These are phyloP conservation scores for Penicillium canariense DNA, from an alignment of 495 filamentous ascomycete genomes.

Conservation along the genomic window DNA sequence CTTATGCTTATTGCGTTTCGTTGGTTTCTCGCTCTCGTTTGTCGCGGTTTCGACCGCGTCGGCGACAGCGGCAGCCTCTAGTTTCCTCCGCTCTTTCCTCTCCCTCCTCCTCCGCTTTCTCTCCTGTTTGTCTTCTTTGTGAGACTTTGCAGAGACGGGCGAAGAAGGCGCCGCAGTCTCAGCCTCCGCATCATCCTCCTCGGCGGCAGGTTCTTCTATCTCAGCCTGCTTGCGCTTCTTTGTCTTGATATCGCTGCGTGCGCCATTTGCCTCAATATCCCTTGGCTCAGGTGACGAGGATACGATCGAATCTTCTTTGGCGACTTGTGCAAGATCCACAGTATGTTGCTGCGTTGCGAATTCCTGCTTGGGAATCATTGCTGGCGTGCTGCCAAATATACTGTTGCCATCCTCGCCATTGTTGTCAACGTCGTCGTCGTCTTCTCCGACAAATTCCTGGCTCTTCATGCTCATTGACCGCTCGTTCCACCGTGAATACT, in stretches of 20 bases:
- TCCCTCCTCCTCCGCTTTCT: constrained; percentile 14
- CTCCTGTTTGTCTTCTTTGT: constrained; percentile 7
- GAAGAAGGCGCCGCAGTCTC: not conserved
- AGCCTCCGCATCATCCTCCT: no score
- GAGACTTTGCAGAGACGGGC: not conserved
- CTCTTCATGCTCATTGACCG: constrained; percentile 20
- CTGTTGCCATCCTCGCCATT: constrained; percentile 1
- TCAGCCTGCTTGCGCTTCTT: constrained; percentile 1
- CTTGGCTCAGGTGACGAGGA: not conserved
- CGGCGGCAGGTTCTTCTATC: not conserved
- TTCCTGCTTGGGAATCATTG: not conserved
- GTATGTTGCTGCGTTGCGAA: not conserved
- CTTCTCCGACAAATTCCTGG: constrained; percentile 21
- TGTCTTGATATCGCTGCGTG: not conserved
- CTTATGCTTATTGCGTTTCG: no score
- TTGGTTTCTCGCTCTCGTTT: no score
- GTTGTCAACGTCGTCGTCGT: constrained; percentile 14
- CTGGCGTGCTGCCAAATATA: not conserved
- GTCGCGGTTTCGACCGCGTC: not conserved
- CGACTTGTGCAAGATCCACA: not conserved
- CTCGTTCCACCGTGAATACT: constrained; percentile 2
- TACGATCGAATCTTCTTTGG: not conserved
- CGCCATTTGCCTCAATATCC: not conserved
- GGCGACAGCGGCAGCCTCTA: not conserved
- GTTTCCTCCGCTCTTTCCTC: constrained; percentile 6